Evolutionary conservation across 2,329 filamentous ascomycete genomes (phyloP), one percentile per base, ranked within the genome.

Genomic region (Mycosphaerella sp.): DNA sequence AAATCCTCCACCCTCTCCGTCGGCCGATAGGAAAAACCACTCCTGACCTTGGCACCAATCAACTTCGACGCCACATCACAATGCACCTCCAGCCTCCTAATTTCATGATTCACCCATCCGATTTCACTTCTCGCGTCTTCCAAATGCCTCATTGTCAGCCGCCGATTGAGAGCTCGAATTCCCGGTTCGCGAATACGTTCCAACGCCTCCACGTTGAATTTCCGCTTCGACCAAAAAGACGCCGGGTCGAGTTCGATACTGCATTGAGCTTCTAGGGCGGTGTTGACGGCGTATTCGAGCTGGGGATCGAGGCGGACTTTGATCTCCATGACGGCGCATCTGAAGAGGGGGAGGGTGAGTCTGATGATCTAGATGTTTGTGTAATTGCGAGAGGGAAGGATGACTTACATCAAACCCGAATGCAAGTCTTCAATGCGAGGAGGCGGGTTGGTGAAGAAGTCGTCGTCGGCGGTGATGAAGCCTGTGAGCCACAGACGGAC

Each of bases 401-500:
- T 38, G 34, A 38, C 34, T 38, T 38, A 38, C 14, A 48, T 39
- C 1, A 60, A 40, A 1, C 36, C 55, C 8, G 44, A 38, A 48
- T 52, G 53, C n/a, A 60, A 32, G 23, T 57, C 50, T 8, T 34
- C 5, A 2, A 60, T 45, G 12, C 40, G 29, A 32, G 51, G 46
- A 1, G 55, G 47, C 21, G 48, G 51, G 26, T 54, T 55, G 32
- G 55, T 50, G 50, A 57, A 49, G 53, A 53, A 54, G 45, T 57
- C 53, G 17, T 41, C 45, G 3, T 17, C 36, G 46, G 40, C 44
- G 45, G 49, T 54, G 48, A 34, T 54, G 50, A 34, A 49, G 17
- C 55, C 51, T 17, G 39, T n/a, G 38, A 60, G 53, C 55, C 53
- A 60, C 6, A 43, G 36, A 29, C 57, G 57, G 9, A 60, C 40